A percentile compares a stretch with the other conserved stretches of the same genome.
These are phyloP conservation scores for Phytophthora podocarpi DNA, from an alignment of 352 stramenopile species.

Conservation along the genomic window DNA sequence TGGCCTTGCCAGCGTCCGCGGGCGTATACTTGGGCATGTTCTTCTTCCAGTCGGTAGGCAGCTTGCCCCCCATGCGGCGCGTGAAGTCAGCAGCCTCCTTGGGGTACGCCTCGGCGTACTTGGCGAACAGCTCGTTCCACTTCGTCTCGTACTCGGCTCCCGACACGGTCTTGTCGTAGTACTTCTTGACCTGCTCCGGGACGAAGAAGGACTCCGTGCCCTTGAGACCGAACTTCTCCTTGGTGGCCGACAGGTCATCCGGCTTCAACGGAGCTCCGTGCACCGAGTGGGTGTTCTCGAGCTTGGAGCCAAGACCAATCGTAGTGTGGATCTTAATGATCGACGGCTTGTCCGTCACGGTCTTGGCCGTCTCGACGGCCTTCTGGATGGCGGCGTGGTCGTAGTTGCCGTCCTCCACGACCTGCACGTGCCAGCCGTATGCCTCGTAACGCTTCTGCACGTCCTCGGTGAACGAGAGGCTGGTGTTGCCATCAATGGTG, in stretches of 20 bases:
- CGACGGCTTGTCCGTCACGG: slow-evolving; percentile 95
- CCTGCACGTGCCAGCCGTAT: slow-evolving; percentile 98
- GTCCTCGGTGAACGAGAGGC: slow-evolving; percentile 98
- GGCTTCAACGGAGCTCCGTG: slow-evolving; percentile 97
- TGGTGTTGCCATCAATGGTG: slow-evolving; percentile 98
- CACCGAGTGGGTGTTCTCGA: slow-evolving; percentile 93
- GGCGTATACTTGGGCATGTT: slow-evolving; percentile 92
- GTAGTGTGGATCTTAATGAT: slow-evolving; percentile 98
- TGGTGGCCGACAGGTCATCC: slow-evolving; percentile 92
- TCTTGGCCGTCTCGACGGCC: slow-evolving; percentile 95
- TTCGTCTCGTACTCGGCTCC: slow-evolving; percentile 79
- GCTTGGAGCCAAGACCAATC: slow-evolving; percentile 96
- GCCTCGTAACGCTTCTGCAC: slow-evolving; percentile 97
- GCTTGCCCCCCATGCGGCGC: slow-evolving; percentile 92
- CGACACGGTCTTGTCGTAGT: slow-evolving; percentile 85
- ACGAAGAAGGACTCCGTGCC: slow-evolving; percentile 94
- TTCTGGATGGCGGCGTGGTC: slow-evolving; percentile 92
- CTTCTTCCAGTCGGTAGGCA: slow-evolving; percentile 93
- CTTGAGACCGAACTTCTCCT: slow-evolving; percentile 93
- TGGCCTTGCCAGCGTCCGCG: slow-evolving; percentile 91
- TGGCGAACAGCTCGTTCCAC: slow-evolving; percentile 92
- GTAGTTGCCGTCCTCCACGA: slow-evolving; percentile 94
- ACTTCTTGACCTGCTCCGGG: slow-evolving; percentile 92
- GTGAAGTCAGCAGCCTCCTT: slow-evolving; percentile 95
- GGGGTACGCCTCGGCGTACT: slow-evolving; percentile 92